Base-by-base conservation (phyloP, 805 yeast species). In the Lipomyces chichibuensis region DNA sequence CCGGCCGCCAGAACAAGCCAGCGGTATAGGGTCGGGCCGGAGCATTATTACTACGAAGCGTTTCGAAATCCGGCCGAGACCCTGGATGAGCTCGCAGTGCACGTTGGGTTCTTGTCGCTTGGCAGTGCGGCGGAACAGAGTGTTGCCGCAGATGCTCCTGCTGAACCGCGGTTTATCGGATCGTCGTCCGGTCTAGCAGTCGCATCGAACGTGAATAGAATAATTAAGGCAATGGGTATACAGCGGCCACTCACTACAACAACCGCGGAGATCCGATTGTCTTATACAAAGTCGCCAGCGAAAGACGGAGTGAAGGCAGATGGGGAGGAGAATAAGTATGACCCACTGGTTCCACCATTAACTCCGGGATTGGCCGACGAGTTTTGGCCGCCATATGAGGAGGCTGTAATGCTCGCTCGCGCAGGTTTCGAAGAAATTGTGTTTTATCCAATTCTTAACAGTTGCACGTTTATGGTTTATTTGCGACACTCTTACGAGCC, bases 101-200 rank as follows among this genome's bases (percentile, higher is more conserved):
- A 67, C 46, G 57, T 65, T 3, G 71, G 71, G 11, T 67, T 67
- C 35, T 54, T 67, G 37, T 60, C 71, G 20, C 62, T 67, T n/a
- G 71, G 71, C 5, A 46, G 60, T 29, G 65, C 71, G 13, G 71
- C 64, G 13, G 71, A 67, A 49, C 71, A 65, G 46, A 58, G 64
- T 43, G 65, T 67, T 13, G 43, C 37, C 13, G 57, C 33, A 20
- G 71, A 67, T 20, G 65, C 69, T 3, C 66, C 71, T 2, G 65
- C 69, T 6, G 71, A 67, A 39, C 71, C 71, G 2, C 32, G 71
- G 59, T 67, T 27, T 25, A 64, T 67, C 6, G 71, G 71, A n/a
- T 55, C 69, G 13, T 65, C 71, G 32, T 39, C 71, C 5, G 66
- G 71, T 23, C 64, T 67, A 4, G 66, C 65, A 2, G 46, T 65